A percentile compares a stretch with the other conserved stretches of the same genome.
Evolutionary conservation across 768 basidiomycete genomes (phyloP).

Genomic region (Termitomyces sp.): DNA sequence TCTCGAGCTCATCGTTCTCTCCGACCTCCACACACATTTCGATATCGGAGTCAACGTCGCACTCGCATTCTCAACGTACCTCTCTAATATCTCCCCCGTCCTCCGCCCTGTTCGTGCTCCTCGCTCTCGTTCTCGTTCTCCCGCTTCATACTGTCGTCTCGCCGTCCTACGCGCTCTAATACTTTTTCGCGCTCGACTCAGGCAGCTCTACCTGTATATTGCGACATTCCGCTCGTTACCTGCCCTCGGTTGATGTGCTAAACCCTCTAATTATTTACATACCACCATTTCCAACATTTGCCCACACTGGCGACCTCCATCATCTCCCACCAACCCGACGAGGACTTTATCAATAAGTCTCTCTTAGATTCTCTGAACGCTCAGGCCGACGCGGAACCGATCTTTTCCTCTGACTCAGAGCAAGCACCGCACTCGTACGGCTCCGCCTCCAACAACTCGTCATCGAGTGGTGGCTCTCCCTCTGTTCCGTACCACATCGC

Average conservation of each 20-base stretch:
- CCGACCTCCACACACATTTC: constrained; percentile 17
- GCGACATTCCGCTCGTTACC: constrained; percentile 10
- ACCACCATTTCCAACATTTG: constrained; percentile 18
- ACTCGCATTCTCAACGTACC: constrained; percentile 8
- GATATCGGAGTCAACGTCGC: constrained; percentile 15
- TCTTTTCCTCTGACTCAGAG: constrained; percentile 47
- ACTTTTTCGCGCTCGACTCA: constrained; percentile 11
- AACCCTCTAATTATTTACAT: constrained; percentile 11
- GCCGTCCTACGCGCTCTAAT: constrained; percentile 19
- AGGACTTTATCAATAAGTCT: constrained; percentile 84
- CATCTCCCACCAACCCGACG: constrained; percentile 46
- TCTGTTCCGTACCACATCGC: constrained; percentile 48
- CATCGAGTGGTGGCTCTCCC: constrained; percentile 43
- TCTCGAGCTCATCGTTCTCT: constrained; percentile 27
- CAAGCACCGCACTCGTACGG: constrained; percentile 39
- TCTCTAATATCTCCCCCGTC: constrained; percentile 6
- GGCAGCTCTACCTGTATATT: constrained; percentile 5
- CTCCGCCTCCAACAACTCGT: constrained; percentile 46
- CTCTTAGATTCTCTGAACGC: constrained; percentile 79
- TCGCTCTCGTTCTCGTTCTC: constrained; percentile 12
- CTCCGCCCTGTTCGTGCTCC: constrained; percentile 9
- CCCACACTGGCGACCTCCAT: constrained; percentile 49
- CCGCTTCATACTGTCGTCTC: constrained; percentile 9
- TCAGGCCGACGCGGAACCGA: constrained; percentile 75
- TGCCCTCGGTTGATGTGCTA: constrained; percentile 26